phyloP scores from a whole-genome alignment of 1,139 yeast genomes.

The Arxiozyma bovina region DNA sequence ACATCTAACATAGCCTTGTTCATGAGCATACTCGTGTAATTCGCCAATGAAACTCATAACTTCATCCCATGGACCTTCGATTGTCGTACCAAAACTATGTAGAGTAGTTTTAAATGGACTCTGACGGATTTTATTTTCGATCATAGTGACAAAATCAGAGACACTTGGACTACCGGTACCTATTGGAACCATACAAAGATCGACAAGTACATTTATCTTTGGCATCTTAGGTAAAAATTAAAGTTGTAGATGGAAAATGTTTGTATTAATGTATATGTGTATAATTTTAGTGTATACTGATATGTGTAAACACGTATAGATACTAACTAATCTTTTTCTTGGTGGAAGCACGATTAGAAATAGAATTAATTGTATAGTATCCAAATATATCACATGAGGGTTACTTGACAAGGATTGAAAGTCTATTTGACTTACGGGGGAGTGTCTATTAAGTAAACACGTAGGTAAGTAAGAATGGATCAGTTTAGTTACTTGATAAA shows the following conservation, averaged over 20 bases:
- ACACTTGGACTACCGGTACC: conserved; percentile 75
- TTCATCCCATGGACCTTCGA: conserved; percentile 86
- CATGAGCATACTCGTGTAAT: conserved; percentile 63
- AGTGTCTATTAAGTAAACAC: too few relatives aligned
- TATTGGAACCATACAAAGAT: conserved; percentile 73
- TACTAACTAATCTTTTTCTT: not conserved
- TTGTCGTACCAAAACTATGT: conserved; percentile 87
- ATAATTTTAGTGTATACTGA: too few relatives aligned
- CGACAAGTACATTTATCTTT: conserved; percentile 52
- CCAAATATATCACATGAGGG: not conserved
- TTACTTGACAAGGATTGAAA: too few relatives aligned
- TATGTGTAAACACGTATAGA: not conserved
- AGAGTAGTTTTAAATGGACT: conserved; percentile 58
- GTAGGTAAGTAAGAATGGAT: too few relatives aligned
- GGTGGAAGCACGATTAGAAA: not conserved
- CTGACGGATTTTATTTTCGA: conserved; percentile 52
- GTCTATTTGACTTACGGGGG: too few relatives aligned
- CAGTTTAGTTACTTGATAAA: too few relatives aligned
- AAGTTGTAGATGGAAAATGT: not conserved
- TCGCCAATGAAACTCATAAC: conserved; percentile 75
- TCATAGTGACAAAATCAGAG: conserved; percentile 65
- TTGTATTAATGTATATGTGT: too few relatives aligned
- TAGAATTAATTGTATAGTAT: too few relatives aligned
- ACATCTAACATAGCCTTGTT: conserved; percentile 60
- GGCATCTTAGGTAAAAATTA: conserved; percentile 31